Conservation (phyloP, 1,284 basidiomycete species). For the Flammula alnicola region DNA sequence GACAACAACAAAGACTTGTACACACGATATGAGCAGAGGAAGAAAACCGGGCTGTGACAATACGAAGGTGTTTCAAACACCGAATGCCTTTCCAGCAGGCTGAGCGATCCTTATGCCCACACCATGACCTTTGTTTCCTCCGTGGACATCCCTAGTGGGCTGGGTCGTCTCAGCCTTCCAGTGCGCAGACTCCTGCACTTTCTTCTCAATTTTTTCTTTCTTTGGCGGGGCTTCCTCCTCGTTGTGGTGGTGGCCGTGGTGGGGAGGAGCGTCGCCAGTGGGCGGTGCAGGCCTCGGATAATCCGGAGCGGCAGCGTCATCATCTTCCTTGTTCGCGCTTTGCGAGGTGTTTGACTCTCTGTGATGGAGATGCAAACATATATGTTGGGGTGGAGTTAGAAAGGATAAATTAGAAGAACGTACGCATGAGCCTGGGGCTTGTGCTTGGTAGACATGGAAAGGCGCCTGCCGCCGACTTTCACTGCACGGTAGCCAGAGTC, state of each 20-base stretch:
- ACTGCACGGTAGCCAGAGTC: slow-evolving; percentile 38
- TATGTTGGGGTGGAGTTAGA: not conserved
- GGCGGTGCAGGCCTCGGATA: slow-evolving; percentile 66
- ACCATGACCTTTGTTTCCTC: slow-evolving; percentile 42
- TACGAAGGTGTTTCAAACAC: slow-evolving; percentile 33
- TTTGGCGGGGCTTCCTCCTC: slow-evolving; percentile 59
- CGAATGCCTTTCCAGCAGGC: slow-evolving; percentile 54
- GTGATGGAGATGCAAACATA: too few relatives aligned
- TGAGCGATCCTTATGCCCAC: slow-evolving; percentile 60
- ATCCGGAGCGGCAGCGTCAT: slow-evolving; percentile 45
- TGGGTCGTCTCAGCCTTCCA: slow-evolving; percentile 56
- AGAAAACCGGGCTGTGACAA: too few relatives aligned
- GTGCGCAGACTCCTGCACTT: slow-evolving; percentile 51
- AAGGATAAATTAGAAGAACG: slow-evolving; percentile 22
- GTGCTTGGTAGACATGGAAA: slow-evolving; percentile 53
- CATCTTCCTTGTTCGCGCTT: slow-evolving; percentile 14
- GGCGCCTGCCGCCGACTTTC: slow-evolving; percentile 67
- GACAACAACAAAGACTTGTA: not conserved
- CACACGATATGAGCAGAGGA: not conserved
- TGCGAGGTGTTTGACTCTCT: slow-evolving; percentile 12
- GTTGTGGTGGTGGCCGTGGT: slow-evolving; percentile 44
- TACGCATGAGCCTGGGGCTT: slow-evolving; percentile 37
- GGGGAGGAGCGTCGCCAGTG: slow-evolving; percentile 36
- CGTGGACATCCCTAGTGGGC: slow-evolving; percentile 52
- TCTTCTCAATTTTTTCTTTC: slow-evolving; percentile 59